Conservation (phyloP, 2,329 filamentous ascomycete species). For the Aspergillus thermomutatus region DNA sequence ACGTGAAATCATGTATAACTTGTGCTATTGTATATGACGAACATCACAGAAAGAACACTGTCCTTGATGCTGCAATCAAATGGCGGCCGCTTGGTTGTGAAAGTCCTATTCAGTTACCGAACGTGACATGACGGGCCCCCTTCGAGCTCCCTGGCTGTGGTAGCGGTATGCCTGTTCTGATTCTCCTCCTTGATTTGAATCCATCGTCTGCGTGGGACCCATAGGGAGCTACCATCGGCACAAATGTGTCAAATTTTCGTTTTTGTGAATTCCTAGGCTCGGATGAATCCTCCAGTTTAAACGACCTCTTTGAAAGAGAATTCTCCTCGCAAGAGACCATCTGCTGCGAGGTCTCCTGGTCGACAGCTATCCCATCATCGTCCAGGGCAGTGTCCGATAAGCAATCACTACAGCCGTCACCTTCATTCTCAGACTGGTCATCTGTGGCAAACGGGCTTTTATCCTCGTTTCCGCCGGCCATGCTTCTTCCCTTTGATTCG, state of each 20-base stretch:
- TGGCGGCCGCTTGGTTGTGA: neutral
- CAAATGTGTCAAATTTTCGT: slow-evolving; percentile 8
- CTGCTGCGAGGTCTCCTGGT: neutral
- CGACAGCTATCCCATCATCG: slow-evolving; percentile 5
- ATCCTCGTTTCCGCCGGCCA: neutral
- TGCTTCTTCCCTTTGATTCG: slow-evolving; percentile 1
- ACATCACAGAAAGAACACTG: neutral
- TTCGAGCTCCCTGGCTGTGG: neutral
- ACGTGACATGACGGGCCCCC: neutral
- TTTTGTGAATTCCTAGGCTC: slow-evolving; percentile 8
- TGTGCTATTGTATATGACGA: neutral
- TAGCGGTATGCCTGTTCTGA: neutral
- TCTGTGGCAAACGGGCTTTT: neutral
- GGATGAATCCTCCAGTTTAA: neutral
- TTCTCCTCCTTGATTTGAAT: slow-evolving; percentile 9
- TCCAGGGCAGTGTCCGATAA: slow-evolving; percentile 4
- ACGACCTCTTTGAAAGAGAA: neutral
- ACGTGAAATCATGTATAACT: neutral
- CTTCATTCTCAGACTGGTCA: slow-evolving; percentile 1
- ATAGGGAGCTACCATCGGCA: neutral
- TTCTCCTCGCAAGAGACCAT: neutral
- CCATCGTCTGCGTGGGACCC: neutral
- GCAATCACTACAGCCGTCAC: slow-evolving; percentile 10
- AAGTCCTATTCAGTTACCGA: neutral
- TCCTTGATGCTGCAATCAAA: neutral